phyloP scores from a whole-genome alignment of 495 filamentous ascomycete species.

The Mycothermus thermophilus region DNA sequence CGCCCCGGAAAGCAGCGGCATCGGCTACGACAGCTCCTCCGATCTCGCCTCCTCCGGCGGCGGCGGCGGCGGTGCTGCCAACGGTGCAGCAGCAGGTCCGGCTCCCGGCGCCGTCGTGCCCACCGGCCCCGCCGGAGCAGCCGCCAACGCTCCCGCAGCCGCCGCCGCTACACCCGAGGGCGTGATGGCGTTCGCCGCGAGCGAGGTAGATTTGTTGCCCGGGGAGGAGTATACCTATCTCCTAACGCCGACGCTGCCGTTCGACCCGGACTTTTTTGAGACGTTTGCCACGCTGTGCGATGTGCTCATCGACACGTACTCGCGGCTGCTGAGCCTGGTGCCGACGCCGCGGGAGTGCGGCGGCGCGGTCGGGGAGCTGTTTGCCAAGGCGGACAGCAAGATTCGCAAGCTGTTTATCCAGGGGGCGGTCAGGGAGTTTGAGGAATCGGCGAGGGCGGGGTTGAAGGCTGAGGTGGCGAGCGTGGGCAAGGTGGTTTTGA shows the following conservation, averaged over 20 bases:
- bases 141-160: background rate
- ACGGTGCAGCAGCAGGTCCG: conserved; percentile 40
- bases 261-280: conserved; percentile 95
- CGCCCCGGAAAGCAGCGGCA: background rate
- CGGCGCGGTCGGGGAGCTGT: conserved; percentile 57
- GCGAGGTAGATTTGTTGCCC: conserved; percentile 37
- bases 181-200: conserved; percentile 32
- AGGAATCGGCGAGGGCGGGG: conserved; percentile 61
- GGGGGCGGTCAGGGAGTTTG: conserved; percentile 80
- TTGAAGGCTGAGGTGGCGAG: conserved; percentile 69
- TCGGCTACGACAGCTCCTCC: background rate
- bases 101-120: background rate
- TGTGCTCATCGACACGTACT: conserved; percentile 85
- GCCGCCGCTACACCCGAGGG: conserved; percentile 16
- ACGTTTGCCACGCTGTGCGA: conserved; percentile 97
- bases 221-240: conserved; percentile 82
- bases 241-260: conserved; percentile 81
- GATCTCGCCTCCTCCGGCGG: background rate
- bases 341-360: conserved; percentile 48
- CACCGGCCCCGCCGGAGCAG: conserved; percentile 3
- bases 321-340: conserved; percentile 57
- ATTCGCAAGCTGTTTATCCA: conserved; percentile 77
- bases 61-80: conserved; percentile 7
- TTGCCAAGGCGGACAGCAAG: conserved; percentile 75
- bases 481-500: conserved; percentile 77